These are phyloP conservation scores for Leccinum truebloodii DNA, from an alignment of 768 basidiomycete species.

Conservation along the genomic window DNA sequence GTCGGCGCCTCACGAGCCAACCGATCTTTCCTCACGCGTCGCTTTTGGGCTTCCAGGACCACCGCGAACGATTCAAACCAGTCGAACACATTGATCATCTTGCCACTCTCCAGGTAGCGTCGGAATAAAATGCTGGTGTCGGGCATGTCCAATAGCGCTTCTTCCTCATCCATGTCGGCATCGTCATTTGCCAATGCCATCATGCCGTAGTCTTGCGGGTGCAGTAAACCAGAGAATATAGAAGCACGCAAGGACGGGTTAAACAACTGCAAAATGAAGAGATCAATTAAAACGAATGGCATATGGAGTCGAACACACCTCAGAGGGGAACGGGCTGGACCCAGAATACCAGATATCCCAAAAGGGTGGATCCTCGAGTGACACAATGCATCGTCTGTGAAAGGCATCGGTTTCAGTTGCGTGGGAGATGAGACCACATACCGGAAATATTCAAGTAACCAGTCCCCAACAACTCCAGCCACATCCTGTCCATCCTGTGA, in stretches of 20 bases:
- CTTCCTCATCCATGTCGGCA: slow-evolving; percentile 27
- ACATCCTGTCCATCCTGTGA: slow-evolving; percentile 19
- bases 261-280: slow-evolving; percentile 45
- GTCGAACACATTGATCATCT: slow-evolving; percentile 84
- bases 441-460: slow-evolving; percentile 54
- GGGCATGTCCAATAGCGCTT: slow-evolving; percentile 54
- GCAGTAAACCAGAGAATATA: slow-evolving; percentile 58
- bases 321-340: slow-evolving; percentile 59
- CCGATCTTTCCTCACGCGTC: slow-evolving; percentile 1
- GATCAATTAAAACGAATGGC: slow-evolving; percentile 3
- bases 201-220: slow-evolving; percentile 51
- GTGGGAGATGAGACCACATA: slow-evolving; percentile 28
- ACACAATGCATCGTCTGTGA: slow-evolving; percentile 42
- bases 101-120: slow-evolving; percentile 77
- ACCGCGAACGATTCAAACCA: slow-evolving; percentile 80
- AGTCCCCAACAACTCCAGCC: slow-evolving; percentile 41
- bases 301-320: slow-evolving; percentile 43
- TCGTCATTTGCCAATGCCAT: slow-evolving; percentile 4
- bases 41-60: slow-evolving; percentile 61
- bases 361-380: slow-evolving; percentile 51
- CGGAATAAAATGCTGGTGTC: slow-evolving; percentile 78
- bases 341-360: slow-evolving; percentile 81
- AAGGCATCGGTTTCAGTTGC: slow-evolving; percentile 3
- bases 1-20: neutral
- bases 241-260: slow-evolving; percentile 70